These are phyloP conservation scores for Gynandropsis gynandra DNA, from an alignment of 345 rosid species.

Conservation along the genomic window DNA sequence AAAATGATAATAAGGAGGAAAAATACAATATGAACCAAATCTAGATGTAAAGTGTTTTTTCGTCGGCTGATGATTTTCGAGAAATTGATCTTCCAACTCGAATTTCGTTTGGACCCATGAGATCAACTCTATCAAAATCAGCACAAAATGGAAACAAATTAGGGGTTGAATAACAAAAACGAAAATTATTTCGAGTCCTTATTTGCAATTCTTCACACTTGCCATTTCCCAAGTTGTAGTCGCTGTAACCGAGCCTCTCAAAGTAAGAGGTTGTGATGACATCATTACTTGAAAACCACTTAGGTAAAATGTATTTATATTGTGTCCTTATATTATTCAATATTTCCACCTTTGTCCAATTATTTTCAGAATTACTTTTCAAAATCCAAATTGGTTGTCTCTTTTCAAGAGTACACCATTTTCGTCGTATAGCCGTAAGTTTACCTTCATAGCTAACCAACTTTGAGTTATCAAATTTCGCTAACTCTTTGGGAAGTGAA, in stretches of 20 bases:
- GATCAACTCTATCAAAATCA: constrained; percentile 6
- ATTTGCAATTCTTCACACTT: background rate
- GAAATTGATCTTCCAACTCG: no score
- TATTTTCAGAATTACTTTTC: background rate
- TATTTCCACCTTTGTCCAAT: background rate
- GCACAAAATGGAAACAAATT: constrained; percentile 12
- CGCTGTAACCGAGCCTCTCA: constrained; percentile 5
- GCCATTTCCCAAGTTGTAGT: constrained; percentile 7
- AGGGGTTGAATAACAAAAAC: background rate
- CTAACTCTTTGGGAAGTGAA: background rate
- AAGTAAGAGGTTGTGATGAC: background rate
- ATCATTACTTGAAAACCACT: constrained; percentile 16
- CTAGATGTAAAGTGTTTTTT: no score
- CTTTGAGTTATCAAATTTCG: background rate
- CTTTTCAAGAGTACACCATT: background rate
- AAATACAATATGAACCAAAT: no score
- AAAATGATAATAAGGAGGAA: no score
- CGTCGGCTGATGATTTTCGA: no score
- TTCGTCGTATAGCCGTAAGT: background rate
- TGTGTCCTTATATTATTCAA: background rate
- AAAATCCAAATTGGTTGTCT: constrained; percentile 5
- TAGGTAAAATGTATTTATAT: background rate
- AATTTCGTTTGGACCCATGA: no score
- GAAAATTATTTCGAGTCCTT: background rate
- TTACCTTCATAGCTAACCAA: constrained; percentile 20